Evolutionary conservation across 2,329 filamentous ascomycete genomes (phyloP).

Genomic region (Aspergillus chevalieri): DNA sequence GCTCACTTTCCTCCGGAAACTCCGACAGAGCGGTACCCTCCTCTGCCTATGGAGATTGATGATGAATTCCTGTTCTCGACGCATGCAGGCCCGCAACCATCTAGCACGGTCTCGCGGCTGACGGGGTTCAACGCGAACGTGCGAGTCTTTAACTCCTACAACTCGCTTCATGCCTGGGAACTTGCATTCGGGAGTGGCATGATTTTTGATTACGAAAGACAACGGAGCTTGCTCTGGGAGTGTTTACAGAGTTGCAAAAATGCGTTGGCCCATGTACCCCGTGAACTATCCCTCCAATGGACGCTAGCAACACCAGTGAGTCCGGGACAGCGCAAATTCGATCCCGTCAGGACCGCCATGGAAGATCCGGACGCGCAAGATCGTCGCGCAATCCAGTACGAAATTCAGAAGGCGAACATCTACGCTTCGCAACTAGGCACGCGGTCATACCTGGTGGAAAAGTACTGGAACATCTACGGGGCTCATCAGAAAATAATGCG

Average conservation of each 20-base stretch:
- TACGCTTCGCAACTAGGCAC: slow-evolving; percentile 76
- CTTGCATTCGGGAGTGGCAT: slow-evolving; percentile 74
- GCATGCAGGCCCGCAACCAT: slow-evolving; percentile 64
- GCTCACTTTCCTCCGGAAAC: slow-evolving; percentile 72
- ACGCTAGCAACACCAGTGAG: slow-evolving; percentile 28
- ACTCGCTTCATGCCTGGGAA: slow-evolving; percentile 70
- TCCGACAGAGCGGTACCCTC: slow-evolving; percentile 67
- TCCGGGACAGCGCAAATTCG: neutral
- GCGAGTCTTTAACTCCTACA: slow-evolving; percentile 74
- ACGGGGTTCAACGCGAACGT: slow-evolving; percentile 77
- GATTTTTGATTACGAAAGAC: slow-evolving; percentile 69
- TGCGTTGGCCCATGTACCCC: slow-evolving; percentile 61
- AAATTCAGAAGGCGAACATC: slow-evolving; percentile 89
- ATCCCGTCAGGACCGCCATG: slow-evolving; percentile 13
- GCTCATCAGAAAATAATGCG: slow-evolving; percentile 41
- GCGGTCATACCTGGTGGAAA: slow-evolving; percentile 76
- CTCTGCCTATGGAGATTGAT: slow-evolving; percentile 73
- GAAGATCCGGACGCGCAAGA: slow-evolving; percentile 19
- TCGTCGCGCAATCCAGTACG: slow-evolving; percentile 57
- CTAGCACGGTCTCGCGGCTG: slow-evolving; percentile 62
- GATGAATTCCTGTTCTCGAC: slow-evolving; percentile 71
- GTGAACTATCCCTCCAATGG: slow-evolving; percentile 56
- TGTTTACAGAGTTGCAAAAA: slow-evolving; percentile 65
- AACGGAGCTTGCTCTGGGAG: slow-evolving; percentile 65
- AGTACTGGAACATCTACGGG: slow-evolving; percentile 73